Percentiles rank a stretch among this genome's conserved stretches.
Conservation (phyloP, 306 rosid species). For the Rosa chinensis region DNA sequence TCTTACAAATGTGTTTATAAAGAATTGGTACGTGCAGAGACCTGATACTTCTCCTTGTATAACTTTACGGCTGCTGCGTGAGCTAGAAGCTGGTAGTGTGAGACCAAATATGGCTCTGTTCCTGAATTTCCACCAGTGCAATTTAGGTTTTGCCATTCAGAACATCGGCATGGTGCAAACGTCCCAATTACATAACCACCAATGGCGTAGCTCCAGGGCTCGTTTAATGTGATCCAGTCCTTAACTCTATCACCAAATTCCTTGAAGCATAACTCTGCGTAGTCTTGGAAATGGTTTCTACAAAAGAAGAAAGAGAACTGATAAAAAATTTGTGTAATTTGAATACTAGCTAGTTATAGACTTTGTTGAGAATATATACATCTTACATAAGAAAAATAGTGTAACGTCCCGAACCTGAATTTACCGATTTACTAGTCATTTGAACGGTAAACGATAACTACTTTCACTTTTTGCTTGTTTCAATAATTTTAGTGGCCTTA, state of each 20-base stretch:
- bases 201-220: conserved; percentile 42
- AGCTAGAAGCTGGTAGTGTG: conserved; percentile 60
- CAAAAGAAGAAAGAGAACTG: neutral
- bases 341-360: no score
- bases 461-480: no score
- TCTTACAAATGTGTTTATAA: neutral
- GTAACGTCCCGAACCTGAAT: no score
- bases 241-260: conserved; percentile 69
- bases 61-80: conserved; percentile 59
- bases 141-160: conserved; percentile 43
- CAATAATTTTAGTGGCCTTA: no score
- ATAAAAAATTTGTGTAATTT: neutral
- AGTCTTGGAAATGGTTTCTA: conserved; percentile 50
- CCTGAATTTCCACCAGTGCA: conserved; percentile 69
- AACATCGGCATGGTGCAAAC: conserved; percentile 65
- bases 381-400: no score
- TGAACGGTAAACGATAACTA: no score
- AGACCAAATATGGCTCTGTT: conserved; percentile 61
- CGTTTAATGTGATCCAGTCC: conserved; percentile 69
- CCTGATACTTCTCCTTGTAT: conserved; percentile 61
- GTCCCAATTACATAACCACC: conserved; percentile 48
- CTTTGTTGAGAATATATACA: no score
- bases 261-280: conserved; percentile 60
- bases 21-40: neutral
- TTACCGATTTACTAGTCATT: no score